Evolutionary conservation across 1,139 yeast genomes (phyloP), one percentile per base, ranked within the genome.

Genomic region (Kazachstania sp.): DNA sequence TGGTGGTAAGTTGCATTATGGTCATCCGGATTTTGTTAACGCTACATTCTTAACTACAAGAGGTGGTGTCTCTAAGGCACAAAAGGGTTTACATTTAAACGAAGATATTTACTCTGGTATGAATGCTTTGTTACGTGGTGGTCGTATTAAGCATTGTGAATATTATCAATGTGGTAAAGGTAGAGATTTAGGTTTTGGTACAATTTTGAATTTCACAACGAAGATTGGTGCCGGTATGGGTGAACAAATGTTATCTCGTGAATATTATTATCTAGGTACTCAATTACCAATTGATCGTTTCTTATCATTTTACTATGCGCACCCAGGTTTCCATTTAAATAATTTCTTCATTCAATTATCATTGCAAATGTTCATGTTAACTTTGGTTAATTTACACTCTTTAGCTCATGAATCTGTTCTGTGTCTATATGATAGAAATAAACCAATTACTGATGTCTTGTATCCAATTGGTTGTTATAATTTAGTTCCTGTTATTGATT

Each of bases 201-300:
- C 98, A 38, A 88, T 92, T 78, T 80, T 92, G 76, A 92, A 92
- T 73, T 92, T 92, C 81, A 92, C 97, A 35, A 92, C 98, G 51
- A 92, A 92, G 78, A 92, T 92, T 81, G 98, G 98, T 77, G 95
- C 97, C 64, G 98, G 98, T 85, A 92, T 92, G 98, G 98, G 98
- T 73, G 98, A 92, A 72, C 98, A 92, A 72, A 90, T 92, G 94
- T 76, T 92, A 66, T 88, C 97, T 49, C 86, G 98, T 75, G 98
- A 92, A 71, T 92, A 92, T 74, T 92, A 90, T 72, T 92, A 92
- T 71, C 75, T 92, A 68, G 96, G 97, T 60, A 92, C 98, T 52
- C 98, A 92, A 71, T 79, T 92, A 61, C 98, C 97, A 49, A 75
- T 92, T 60, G 98, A 92, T 69, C 85, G 98, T 70, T 92, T 92